Evolutionary conservation across 2,329 filamentous ascomycete species (phyloP).

Genomic region (Botryotinia globosa): DNA sequence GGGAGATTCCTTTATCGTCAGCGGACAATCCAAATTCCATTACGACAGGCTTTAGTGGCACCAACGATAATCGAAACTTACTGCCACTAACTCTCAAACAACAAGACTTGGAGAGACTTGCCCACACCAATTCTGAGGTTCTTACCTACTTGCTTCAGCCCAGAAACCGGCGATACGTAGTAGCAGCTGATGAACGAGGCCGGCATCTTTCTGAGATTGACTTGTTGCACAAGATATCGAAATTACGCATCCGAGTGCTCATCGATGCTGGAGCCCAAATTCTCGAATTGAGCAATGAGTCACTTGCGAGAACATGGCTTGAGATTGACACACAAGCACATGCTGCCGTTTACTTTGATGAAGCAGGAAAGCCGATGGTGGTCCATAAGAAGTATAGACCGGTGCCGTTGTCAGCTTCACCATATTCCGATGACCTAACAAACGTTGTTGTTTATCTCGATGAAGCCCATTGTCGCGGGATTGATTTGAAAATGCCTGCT

Average conservation of each 20-base stretch:
- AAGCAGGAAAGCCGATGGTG: conserved; percentile 24
- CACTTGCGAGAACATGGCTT: conserved; percentile 29
- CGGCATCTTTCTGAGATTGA: conserved; percentile 45
- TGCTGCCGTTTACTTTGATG: conserved; percentile 28
- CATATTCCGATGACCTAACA: conserved; percentile 29
- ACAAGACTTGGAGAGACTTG: conserved; percentile 53
- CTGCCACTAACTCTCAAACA: conserved; percentile 62
- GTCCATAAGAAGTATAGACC: conserved; percentile 24
- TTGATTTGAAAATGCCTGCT: conserved; percentile 30
- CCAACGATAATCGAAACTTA: conserved; percentile 61
- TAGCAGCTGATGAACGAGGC: conserved; percentile 44
- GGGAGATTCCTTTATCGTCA: conserved; percentile 58
- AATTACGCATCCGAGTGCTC: conserved; percentile 48
- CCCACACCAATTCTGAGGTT: conserved; percentile 63
- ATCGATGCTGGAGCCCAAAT: conserved; percentile 65
- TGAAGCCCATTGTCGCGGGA: conserved; percentile 34
- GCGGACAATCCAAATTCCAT: conserved; percentile 45
- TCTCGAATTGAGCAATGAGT: conserved; percentile 54
- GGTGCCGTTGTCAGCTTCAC: conserved; percentile 28
- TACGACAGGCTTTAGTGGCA: conserved; percentile 70
- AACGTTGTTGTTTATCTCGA: conserved; percentile 33
- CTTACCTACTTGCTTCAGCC: conserved; percentile 54
- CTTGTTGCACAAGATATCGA: conserved; percentile 45
- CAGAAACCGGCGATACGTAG: conserved; percentile 50
- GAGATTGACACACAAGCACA: conserved; percentile 22